phyloP scores from a whole-genome alignment of 192 early-diverging fungal species.

The Mortierella alpina region DNA sequence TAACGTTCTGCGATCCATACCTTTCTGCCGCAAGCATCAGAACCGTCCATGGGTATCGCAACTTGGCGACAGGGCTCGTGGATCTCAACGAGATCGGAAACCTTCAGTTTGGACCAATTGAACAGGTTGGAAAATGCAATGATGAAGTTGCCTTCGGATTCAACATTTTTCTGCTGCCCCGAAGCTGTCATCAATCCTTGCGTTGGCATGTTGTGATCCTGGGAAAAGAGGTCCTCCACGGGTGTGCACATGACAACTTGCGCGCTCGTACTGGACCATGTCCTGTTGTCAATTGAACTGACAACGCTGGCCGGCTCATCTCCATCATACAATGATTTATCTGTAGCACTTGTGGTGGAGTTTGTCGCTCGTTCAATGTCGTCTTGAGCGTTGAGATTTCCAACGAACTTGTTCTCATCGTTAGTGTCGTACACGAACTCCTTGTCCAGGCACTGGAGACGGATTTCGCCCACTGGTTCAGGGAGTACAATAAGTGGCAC shows the following conservation, averaged over 20 bases:
- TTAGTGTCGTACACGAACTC: no score
- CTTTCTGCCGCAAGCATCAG: neutral
- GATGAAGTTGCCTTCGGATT: neutral
- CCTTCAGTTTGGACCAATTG: constrained; percentile 27
- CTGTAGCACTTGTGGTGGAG: no score
- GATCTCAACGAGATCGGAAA: constrained; percentile 34
- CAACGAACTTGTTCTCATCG: no score
- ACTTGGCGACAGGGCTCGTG: constrained; percentile 40
- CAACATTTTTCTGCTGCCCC: neutral
- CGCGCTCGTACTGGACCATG: no score
- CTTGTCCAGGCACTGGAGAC: no score
- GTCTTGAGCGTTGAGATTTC: no score
- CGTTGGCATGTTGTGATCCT: neutral
- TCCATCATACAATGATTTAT: no score
- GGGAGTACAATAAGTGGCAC: no score
- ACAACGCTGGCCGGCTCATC: neutral
- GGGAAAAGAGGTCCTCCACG: neutral
- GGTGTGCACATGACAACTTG: no score
- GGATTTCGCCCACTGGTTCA: no score
- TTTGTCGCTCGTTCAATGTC: no score
- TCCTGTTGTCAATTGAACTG: neutral
- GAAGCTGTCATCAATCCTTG: neutral
- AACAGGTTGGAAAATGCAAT: constrained; percentile 42
- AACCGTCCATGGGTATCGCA: neutral
- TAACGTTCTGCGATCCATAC: constrained; percentile 42